Evolutionary conservation across 257 asterid species (phyloP), one percentile per base, ranked within the genome.

Genomic region (Paraleonurus japonicus): DNA sequence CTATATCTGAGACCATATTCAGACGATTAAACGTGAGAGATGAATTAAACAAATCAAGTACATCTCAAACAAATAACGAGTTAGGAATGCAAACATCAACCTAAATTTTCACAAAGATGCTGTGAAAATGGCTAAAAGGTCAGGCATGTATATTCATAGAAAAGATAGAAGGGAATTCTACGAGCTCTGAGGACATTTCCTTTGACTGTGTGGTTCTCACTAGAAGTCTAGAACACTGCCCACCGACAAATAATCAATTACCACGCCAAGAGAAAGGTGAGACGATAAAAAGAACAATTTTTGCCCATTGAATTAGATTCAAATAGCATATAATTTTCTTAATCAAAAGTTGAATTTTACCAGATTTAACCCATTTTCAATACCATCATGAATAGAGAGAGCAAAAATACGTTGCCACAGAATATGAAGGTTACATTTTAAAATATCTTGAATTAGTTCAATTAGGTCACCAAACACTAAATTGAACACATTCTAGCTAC

Each of bases 391-490:
- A 13, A 39, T 17, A 39, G 43, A 4, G 61, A 33, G 0, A 7
- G 59, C 9, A 23, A 8, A 68, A 23, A 55, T 9, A n/a, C 68
- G 50, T 8, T 16, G 13, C 15, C 26, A 58, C 6, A 17, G 67
- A 53, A 15, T 11, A 37, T n/a, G 12, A 2, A 12, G 13, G 32
- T 27, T 22, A 20, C 15, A 68, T 33, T 27, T 55, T 5, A 54
- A n/a, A 35, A 51, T 7, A 4, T 39, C 43, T 35, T 20, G 4
- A 58, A 67, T 48, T 19, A 70, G 45, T 53, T 16, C 69, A 61
- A 72, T 58, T 72, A 19, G 17, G 55, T 39, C 58, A 48, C 48
- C 23, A 33, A 65, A 78, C 64, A 37, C 33, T 12, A 69, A 60
- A 64, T 4, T 67, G 10, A 45, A 45, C 54, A 30, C 70, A 50